Evolutionary conservation across 768 basidiomycete genomes (phyloP), one percentile per base, ranked within the genome.

Genomic region (Suillus subalutaceus): DNA sequence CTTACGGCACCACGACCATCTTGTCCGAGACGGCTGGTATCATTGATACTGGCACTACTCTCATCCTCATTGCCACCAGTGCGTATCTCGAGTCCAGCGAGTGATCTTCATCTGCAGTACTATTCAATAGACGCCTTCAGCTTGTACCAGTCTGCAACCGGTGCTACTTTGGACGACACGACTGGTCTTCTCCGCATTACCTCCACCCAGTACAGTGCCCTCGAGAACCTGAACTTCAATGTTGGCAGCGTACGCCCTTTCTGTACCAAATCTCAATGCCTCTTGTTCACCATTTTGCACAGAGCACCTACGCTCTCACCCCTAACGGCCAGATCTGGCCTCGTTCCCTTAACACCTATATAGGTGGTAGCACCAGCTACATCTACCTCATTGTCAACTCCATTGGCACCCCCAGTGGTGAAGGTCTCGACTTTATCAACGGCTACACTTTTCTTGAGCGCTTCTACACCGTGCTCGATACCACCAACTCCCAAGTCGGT

Each of bases 31-130:
- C 46, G 4, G n/a, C 46, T 20, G 46, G 46, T 48, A 48, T 48
- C 10, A 8, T 48, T 6, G n/a, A 48, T 8, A 48, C 46, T 48
- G n/a, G 2, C n/a, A 12, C 10, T 23, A 48, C n/a, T 2, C 46
- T 48, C 46, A 23, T 48, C 46, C n/a, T 48, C 46, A 48, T 48
- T 48, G n/a, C 46, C n/a, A n/a, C n/a, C n/a, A 48, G n/a, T 48
- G n/a, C n/a, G 46, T 23, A 48, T 23, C n/a, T 48, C 46, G 5
- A 12, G 4, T 12, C 4, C 12, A 48, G 10, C 46, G 4, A 48
- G 10, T 23, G n/a, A 48, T 23, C 46, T 12, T 23, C 12, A 12
- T 48, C 46, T 48, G 9, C 46, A n/a, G n/a, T 46, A 43, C 41
- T 43, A 1, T 48, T 48, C 12, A 6, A 48, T 48, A 48, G 46